phyloP scores from a whole-genome alignment of 768 basidiomycete genomes.

The Suillus ampliporus region DNA sequence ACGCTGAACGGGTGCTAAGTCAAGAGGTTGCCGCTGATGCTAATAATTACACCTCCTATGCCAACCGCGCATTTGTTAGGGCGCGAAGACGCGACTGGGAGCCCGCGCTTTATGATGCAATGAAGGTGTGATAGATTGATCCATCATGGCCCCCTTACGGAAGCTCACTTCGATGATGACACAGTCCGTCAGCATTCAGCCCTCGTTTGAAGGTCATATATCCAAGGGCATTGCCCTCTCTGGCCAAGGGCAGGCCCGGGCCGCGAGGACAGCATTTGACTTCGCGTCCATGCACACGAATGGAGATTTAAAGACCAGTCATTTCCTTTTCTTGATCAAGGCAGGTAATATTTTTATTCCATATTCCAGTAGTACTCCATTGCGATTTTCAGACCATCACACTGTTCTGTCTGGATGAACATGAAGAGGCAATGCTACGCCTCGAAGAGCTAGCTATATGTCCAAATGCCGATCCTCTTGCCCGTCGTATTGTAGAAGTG shows the following conservation, averaged over 20 bases:
- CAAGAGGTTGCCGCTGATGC: not conserved
- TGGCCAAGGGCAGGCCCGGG: not conserved
- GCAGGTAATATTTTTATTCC: not conserved
- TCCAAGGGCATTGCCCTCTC: not conserved
- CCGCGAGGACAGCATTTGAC: not conserved
- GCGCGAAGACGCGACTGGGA: not conserved
- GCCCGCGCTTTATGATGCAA: not conserved
- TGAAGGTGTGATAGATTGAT: not conserved
- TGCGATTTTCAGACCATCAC: not conserved
- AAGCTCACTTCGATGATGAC: not conserved
- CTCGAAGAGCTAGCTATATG: too few species aligned
- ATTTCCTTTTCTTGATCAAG: not conserved
- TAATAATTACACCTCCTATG: not conserved
- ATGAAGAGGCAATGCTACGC: too few species aligned
- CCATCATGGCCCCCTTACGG: not conserved
- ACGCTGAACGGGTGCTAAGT: not conserved
- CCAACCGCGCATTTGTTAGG: not conserved
- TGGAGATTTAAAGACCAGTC: not conserved
- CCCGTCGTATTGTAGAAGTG: too few species aligned
- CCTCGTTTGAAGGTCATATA: not conserved
- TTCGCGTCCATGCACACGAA: not conserved
- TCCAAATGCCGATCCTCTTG: too few species aligned
- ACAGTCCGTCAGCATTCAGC: not conserved
- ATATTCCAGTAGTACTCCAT: not conserved
- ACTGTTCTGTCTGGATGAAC: too few species aligned